phyloP scores from a whole-genome alignment of 1,284 basidiomycete genomes.

The Exobasidium rhododendri region DNA sequence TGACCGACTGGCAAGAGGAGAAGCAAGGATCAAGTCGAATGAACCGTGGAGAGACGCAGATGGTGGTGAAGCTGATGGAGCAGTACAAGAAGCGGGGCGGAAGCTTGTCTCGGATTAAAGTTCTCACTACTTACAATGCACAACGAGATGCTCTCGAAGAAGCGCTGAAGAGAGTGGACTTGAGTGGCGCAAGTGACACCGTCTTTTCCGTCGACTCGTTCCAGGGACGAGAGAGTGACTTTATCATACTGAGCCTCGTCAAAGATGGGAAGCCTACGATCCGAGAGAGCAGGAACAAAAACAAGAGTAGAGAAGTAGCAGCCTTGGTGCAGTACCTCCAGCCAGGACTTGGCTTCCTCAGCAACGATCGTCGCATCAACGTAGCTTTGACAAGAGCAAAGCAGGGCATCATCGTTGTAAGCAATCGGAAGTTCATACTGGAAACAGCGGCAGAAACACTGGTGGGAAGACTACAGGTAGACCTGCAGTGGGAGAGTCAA shows the following conservation, averaged over 20 bases:
- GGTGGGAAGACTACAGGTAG: neutral
- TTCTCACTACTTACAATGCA: slow-evolving; percentile 10
- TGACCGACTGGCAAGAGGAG: slow-evolving; percentile 7
- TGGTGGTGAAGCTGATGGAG: slow-evolving; percentile 1
- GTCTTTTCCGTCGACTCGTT: slow-evolving; percentile 19
- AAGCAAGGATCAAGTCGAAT: neutral
- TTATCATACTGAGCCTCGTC: slow-evolving; percentile 16
- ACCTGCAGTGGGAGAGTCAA: neutral
- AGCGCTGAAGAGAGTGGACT: slow-evolving; percentile 5
- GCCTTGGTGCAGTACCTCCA: neutral
- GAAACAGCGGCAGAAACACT: neutral
- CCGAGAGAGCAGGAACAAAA: neutral
- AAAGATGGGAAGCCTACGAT: slow-evolving; percentile 3
- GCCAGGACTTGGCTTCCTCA: slow-evolving; percentile 13
- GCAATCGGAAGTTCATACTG: neutral
- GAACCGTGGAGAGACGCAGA: slow-evolving; percentile 11
- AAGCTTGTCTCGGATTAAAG: neutral
- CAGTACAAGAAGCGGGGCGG: neutral
- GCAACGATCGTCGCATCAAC: slow-evolving; percentile 13
- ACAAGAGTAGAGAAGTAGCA: neutral
- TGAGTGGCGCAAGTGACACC: slow-evolving; percentile 1
- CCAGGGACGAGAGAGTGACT: slow-evolving; percentile 16
- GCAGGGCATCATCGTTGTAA: neutral
- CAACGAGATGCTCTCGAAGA: slow-evolving; percentile 15
- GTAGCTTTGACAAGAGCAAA: slow-evolving; percentile 13